Evolutionary conservation across 306 rosid genomes (phyloP), one percentile per base, ranked within the genome.

Genomic region (Rubus idaeus): DNA sequence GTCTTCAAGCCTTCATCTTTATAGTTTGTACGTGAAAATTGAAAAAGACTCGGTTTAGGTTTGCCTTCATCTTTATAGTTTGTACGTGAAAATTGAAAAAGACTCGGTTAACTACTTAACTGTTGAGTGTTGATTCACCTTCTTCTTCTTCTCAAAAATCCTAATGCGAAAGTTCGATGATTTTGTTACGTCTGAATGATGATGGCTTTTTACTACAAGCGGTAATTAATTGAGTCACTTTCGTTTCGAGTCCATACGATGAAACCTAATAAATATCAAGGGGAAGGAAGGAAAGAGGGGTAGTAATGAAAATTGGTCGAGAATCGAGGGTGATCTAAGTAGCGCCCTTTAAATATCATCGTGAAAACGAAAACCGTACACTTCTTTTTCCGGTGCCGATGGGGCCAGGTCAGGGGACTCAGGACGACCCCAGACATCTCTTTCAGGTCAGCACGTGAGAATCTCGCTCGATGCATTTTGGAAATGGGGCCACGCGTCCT

Each of bases 391-490:
- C 67, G 67, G 42, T 61, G 41, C 0, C 46, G 8, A 42, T 42
- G 46, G 46, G 46, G 46, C 8, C 46, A 26, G 21, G 45, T 63
- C 68, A 35, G 46, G 68, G 4, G 66, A 26, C 68, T 37, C 18
- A 2, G 45, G n/a, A 62, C 45, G 68, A 64, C 47, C 69, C 47
- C 47, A 39, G 26, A 64, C 69, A 37, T 64, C 46, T 3, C 69
- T 17, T 0, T 64, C 67, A 30, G 8, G 5, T 21, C 37, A 73
- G 49, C 94, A 88, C 87, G 88, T 84, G 90, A 81, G 76, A 16
- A 16, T 69, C 68, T 68, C 65, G 46, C 13, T 30, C 26, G 35
- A 30, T 30, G 35, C 35, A 0, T 4, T 0, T 70, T 52, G 52
- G 49, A 3, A 8, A 45, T 53, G 65, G 62, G 68, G 81, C 74